phyloP scores from a whole-genome alignment of 2,329 filamentous ascomycete species.

The Colletotrichum nymphaeae region DNA sequence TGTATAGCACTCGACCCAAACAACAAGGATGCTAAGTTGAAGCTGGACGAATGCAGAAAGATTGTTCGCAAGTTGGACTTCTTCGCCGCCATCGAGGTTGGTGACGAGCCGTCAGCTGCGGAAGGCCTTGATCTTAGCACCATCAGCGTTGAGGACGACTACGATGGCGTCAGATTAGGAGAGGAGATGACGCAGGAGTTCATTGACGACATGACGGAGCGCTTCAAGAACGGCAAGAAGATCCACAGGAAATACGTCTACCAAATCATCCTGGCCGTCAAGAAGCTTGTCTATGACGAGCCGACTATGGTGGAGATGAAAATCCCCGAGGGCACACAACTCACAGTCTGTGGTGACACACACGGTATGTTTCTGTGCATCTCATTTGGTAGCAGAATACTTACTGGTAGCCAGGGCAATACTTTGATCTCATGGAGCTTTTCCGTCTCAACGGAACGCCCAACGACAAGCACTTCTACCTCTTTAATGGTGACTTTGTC shows the following conservation, averaged over 20 bases:
- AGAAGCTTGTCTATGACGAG: slow-evolving; percentile 90
- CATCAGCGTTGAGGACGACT: slow-evolving; percentile 84
- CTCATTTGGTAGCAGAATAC: not conserved
- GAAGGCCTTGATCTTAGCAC: slow-evolving; percentile 89
- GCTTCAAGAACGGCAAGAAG: slow-evolving; percentile 97
- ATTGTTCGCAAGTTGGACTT: slow-evolving; percentile 93
- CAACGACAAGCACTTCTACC: slow-evolving; percentile 87
- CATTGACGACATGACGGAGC: slow-evolving; percentile 94
- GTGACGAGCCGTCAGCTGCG: slow-evolving; percentile 90
- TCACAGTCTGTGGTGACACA: slow-evolving; percentile 97
- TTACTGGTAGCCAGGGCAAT: slow-evolving; percentile 73
- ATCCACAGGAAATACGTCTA: slow-evolving; percentile 97
- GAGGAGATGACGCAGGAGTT: slow-evolving; percentile 95
- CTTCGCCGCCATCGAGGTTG: slow-evolving; percentile 92
- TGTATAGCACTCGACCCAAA: slow-evolving; percentile 87
- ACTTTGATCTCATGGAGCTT: slow-evolving; percentile 96
- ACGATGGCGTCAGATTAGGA: slow-evolving; percentile 84
- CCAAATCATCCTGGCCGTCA: slow-evolving; percentile 92
- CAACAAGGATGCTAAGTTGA: slow-evolving; percentile 92
- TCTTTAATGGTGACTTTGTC: slow-evolving; percentile 99
- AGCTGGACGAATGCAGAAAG: slow-evolving; percentile 93
- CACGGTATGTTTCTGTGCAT: slow-evolving; percentile 71
- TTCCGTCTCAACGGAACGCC: slow-evolving; percentile 92
- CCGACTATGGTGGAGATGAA: slow-evolving; percentile 96
- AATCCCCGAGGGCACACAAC: slow-evolving; percentile 78